Base-by-base conservation (phyloP, 306 rosid species). In the Clitoria ternatea region DNA sequence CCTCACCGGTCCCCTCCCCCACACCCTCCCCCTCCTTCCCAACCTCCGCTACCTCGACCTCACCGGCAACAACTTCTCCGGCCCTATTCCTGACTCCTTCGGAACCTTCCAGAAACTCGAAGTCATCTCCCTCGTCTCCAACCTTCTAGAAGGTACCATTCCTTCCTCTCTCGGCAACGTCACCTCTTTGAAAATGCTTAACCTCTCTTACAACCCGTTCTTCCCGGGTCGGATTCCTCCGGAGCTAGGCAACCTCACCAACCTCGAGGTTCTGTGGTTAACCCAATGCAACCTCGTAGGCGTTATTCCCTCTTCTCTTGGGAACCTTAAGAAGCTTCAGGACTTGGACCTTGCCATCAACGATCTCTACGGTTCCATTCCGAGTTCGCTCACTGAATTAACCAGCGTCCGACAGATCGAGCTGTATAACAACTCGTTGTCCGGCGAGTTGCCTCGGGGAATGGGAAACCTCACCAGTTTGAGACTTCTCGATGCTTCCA, bases 201-300 rank as follows among this genome's bases (percentile, higher is more conserved):
- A 91, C 61, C 86, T 94, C 1, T 91, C 97, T 2, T 91, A 89
- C 80, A 94, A 94, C 80, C 96, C 96, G 4, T 94, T 90, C n/a
- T 12, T 36, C 0, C 97, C 95, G 15, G 89, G 95, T 43, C 86
- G 75, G 83, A 79, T 94, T 60, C 97, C 99, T 0, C 53, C 82
- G 55, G 92, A 87, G 73, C 37, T 91, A 0, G 97, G 97, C 0
- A 94, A 91, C 81, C 44, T 94, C 1, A 82, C 86, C 2, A 83
- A 89, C 65, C 92, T 94, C 4, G 79, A 87, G 77, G 87, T 89
- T 0, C 77, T 94, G 2, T 91, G 97, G 96, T 73, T 94, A 5
- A 89, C 95, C 3, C 79, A 75, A 35, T 89, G 97, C 45, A 87
- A 84, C 47, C 75, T 94, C 27, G 70, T 78, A 4, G 99, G 99